Base-by-base conservation (phyloP, 108 stramenopile species). In the Skeletonema grethae region DNA sequence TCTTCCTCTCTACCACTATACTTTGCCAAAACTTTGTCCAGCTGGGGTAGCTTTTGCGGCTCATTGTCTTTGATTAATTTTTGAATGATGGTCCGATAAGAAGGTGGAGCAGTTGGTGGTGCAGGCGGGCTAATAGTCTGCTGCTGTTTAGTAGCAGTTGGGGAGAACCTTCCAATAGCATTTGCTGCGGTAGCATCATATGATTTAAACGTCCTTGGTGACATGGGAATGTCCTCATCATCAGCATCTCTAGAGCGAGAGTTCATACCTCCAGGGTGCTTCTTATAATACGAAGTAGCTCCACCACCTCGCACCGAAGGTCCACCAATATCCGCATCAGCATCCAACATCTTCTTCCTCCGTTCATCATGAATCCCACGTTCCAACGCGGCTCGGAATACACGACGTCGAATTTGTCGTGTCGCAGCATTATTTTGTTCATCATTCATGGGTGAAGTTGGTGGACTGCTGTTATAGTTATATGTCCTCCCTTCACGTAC, bases 1-100 rank as follows among this genome's bases (percentile, higher is more conserved):
- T 82, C 80, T 59, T 82, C 80, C 59, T 82, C 80, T 50, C 70
- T 75, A 22, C 80, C 80, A 7, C 18, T n/a, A 36, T 82, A 82
- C 65, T 82, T 82, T 28, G 65, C 38, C 80, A 82, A 71, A 15
- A 82, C 80, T 12, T 73, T 48, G 62, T 81, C 80, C 18, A 81
- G 36, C 45, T 81, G 80, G 35, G 64, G 10, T 41, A 81, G 36
- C 58, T 81, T 81, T 11, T 81, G 73, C 0, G 80, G 80, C 61
- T 81, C 80, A 35, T 81, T 74, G 18, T 50, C 39, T 13, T 34
- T n/a, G 36, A 81, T 81, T 20, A 81, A 66, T 29, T 56, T 32
- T 20, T 62, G 0, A 31, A 81, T 72, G 9, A 81, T 59, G 2
- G 56, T 32, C 13, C 69, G 69, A 34, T 81, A 75, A 34, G 80